Evolutionary conservation across 2,329 filamentous ascomycete species (phyloP), one percentile per base, ranked within the genome.

Genomic region (Paraphaeosphaeria sporulosa): DNA sequence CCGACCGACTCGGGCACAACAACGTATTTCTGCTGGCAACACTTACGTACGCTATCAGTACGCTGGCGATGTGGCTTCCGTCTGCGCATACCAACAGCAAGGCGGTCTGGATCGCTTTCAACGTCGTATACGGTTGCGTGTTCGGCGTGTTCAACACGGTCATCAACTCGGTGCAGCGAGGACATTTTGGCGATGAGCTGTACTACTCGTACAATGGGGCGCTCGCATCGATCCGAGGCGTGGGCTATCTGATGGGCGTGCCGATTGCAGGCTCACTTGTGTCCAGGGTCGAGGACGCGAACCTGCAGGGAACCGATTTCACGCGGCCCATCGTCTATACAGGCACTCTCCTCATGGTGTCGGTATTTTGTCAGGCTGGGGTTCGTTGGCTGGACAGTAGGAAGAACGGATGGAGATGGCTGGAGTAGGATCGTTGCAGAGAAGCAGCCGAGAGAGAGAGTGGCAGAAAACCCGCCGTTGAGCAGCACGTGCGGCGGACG

Each of bases 1-100:
- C 81, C 25, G 83, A 85, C 66, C 76, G 75, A 3, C 69, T 81
- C 3, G 83, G 83, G 0, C 76, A 83, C 25, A 81, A 83, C 60
- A 85, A 85, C 63, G 79, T 79, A 32, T 72, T 85, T 3, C 71
- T 83, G 3, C 19, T 82, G 19, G 81, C 78, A 8, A 67, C 60
- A 15, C 40, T 42, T 2, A 48, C 60, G 12, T 70, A 63, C 36
- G 64, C 58, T 4, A 19, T 69, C 2, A 59, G 60, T n/a, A 64
- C 63, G 17, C 69, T 64, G 62, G 51, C 50, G 1, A 47, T 71
- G 12, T 72, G 69, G 68, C 60, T 71, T 15, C 50, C 64, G 4
- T 58, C 67, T 7, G 67, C 68, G 23, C 44, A 54, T 5, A 55
- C 30, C 6, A 52, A 53, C 44, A 62, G 57, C 42, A 30, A 60